Conservation (phyloP, 2,329 filamentous ascomycete species). For the Alternaria sp. region DNA sequence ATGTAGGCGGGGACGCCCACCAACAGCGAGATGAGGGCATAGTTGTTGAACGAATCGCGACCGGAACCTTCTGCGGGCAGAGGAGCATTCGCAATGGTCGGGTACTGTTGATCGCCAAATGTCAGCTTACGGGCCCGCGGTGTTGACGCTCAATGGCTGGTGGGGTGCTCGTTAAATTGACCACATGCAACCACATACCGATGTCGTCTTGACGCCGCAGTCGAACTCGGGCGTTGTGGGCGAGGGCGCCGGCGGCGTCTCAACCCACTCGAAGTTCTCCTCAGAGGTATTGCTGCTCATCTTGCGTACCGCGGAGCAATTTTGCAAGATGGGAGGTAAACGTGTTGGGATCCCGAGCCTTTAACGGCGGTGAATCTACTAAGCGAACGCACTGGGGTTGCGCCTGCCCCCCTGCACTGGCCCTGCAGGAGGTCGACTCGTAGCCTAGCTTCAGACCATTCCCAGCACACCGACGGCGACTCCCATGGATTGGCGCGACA, state of each 20-base stretch:
- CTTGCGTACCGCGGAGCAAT: conserved; percentile 41
- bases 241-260: conserved; percentile 64
- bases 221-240: conserved; percentile 59
- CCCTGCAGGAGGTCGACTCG: conserved; percentile 12
- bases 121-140: conserved; percentile 31
- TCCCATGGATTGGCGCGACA: neutral
- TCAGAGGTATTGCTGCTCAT: conserved; percentile 51
- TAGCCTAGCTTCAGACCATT: conserved; percentile 17
- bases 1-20: conserved; percentile 77
- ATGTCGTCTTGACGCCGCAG: conserved; percentile 67
- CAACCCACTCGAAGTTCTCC: conserved; percentile 70
- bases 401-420: conserved; percentile 6
- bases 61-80: conserved; percentile 88
- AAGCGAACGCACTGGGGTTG: conserved; percentile 29
- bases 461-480: conserved; percentile 11
- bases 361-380: conserved; percentile 38
- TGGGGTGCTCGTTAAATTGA: conserved; percentile 22
- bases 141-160: conserved; percentile 40
- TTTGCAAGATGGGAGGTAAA: conserved; percentile 34
- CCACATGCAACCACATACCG: conserved; percentile 53
- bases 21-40: conserved; percentile 73
- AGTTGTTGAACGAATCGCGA: conserved; percentile 86
- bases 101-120: conserved; percentile 63
- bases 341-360: conserved; percentile 36
- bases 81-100: conserved; percentile 90